phyloP scores from a whole-genome alignment of 176 grass and related monocot species.

The Ensete glaucum region DNA sequence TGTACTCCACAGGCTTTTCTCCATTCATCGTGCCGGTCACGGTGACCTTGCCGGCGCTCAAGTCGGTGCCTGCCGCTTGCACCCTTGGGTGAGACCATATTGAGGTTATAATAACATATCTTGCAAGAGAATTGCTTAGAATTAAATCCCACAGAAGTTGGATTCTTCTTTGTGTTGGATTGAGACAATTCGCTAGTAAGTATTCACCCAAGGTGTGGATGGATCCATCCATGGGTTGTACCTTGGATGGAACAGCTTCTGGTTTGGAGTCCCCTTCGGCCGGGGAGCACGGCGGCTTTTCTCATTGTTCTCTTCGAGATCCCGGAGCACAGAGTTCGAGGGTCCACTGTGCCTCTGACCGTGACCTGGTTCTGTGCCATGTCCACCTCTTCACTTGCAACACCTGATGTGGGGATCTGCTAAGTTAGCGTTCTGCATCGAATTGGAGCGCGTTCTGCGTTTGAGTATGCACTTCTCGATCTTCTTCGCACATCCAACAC shows the following conservation, averaged over 20 bases:
- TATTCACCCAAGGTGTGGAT: too few species aligned
- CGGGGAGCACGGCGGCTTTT: constrained; percentile 35
- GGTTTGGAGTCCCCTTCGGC: constrained; percentile 18
- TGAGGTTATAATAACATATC: too few species aligned
- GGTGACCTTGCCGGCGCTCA: constrained; percentile 37
- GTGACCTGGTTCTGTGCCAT: constrained; percentile 51
- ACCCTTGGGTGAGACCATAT: constrained; percentile 32
- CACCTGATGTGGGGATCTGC: constrained; percentile 22
- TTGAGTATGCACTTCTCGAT: constrained; percentile 47
- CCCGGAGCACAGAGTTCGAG: constrained; percentile 38
- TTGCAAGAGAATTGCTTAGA: too few species aligned
- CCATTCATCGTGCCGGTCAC: constrained; percentile 38
- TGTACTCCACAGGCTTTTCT: constrained; percentile 42
- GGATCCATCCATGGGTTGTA: constrained; percentile 3
- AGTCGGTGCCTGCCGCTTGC: constrained; percentile 36
- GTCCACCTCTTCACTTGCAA: constrained; percentile 48
- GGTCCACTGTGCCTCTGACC: constrained; percentile 62
- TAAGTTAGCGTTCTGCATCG: not conserved
- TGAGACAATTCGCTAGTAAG: not conserved
- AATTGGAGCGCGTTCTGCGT: constrained; percentile 25
- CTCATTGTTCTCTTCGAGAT: constrained; percentile 58
- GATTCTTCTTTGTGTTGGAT: not conserved
- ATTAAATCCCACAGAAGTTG: too few species aligned
- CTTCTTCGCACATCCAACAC: constrained; percentile 70
- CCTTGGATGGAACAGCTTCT: constrained; percentile 28